Evolutionary conservation across 768 basidiomycete species (phyloP).

Genomic region (Antrodiella citrinella): DNA sequence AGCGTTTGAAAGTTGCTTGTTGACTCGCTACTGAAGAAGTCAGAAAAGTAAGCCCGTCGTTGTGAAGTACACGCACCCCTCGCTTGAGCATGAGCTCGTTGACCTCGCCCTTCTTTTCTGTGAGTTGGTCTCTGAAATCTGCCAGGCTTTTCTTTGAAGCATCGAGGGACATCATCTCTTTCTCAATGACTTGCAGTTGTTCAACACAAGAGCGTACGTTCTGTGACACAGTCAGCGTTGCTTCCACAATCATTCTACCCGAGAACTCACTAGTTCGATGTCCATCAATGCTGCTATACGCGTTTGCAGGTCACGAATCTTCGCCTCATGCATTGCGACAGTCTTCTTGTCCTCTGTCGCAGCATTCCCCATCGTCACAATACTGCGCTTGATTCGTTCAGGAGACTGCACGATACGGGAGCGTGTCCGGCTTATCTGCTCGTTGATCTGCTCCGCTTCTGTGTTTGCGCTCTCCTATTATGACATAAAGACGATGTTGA

Average conservation of each 20-base stretch:
- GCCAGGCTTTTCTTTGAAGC: conserved; percentile 57
- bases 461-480: conserved; percentile 51
- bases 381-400: conserved; percentile 79
- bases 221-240: conserved; percentile 26
- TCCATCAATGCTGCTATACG: conserved; percentile 63
- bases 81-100: conserved; percentile 59
- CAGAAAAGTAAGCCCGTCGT: neutral
- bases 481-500: neutral
- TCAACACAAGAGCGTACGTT: conserved; percentile 66
- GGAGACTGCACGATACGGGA: conserved; percentile 86
- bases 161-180: conserved; percentile 57
- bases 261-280: conserved; percentile 58
- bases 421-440: conserved; percentile 55
- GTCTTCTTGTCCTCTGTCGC: conserved; percentile 65
- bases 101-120: conserved; percentile 67
- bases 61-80: conserved; percentile 40
- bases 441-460: conserved; percentile 50
- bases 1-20: conserved; percentile 74
- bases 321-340: conserved; percentile 57
- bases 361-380: conserved; percentile 62
- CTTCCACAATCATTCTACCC: neutral
- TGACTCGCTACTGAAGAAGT: conserved; percentile 49
- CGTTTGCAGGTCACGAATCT: conserved; percentile 67
- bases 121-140: conserved; percentile 59
- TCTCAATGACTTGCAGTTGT: conserved; percentile 67